A percentile compares a stretch with the other conserved stretches of the same genome.
These are phyloP conservation scores for Diaporthe citrichinensis DNA, from an alignment of 2,329 filamentous ascomycete genomes.

Conservation along the genomic window DNA sequence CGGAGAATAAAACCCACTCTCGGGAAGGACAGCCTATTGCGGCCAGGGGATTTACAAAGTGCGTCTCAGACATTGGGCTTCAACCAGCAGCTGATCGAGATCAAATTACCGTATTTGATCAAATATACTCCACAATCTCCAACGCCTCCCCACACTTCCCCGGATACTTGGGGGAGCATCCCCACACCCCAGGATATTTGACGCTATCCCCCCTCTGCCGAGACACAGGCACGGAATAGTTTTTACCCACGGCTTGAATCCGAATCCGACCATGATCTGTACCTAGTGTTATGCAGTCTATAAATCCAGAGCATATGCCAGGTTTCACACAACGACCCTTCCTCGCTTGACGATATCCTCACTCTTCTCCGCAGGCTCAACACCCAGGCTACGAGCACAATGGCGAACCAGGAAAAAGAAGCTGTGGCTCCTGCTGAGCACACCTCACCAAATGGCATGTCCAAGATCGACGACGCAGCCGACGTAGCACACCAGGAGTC, in stretches of 20 bases:
- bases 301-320: constrained; percentile 1
- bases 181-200: constrained; percentile 8
- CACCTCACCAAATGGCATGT: neutral
- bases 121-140: constrained; percentile 8
- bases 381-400: neutral
- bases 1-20: neutral
- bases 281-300: neutral
- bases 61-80: constrained; percentile 7
- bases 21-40: constrained; percentile 16
- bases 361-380: neutral
- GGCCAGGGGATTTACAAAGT: constrained; percentile 18
- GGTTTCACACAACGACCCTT: neutral
- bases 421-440: constrained; percentile 15
- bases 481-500: constrained; percentile 24
- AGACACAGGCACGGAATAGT: neutral
- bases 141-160: constrained; percentile 13
- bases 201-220: neutral
- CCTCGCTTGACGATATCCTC: neutral
- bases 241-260: neutral
- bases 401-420: neutral
- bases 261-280: neutral
- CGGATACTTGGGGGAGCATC: neutral
- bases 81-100: constrained; percentile 1
- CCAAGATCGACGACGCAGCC: constrained; percentile 6
- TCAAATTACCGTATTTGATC: constrained; percentile 11